Evolutionary conservation across 2,329 filamentous ascomycete species (phyloP).

Genomic region (Fusarium setosum): DNA sequence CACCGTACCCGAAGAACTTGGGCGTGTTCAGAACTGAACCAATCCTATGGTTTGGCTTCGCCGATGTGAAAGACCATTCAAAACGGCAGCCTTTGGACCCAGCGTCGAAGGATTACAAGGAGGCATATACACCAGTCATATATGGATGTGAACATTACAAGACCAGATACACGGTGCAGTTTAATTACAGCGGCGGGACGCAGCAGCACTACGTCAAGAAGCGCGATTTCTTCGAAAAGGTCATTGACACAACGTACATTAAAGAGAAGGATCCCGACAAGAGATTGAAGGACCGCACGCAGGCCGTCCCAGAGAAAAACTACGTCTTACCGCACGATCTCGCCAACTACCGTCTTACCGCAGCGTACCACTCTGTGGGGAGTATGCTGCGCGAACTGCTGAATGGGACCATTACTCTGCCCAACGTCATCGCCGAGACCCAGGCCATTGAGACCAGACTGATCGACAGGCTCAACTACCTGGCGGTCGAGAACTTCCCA

Average conservation of each 20-base stretch:
- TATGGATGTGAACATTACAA: slow-evolving; percentile 41
- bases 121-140: slow-evolving; percentile 41
- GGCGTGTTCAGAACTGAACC: slow-evolving; percentile 39
- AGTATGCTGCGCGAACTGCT: slow-evolving; percentile 29
- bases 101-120: slow-evolving; percentile 23
- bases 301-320: slow-evolving; percentile 31
- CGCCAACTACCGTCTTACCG: slow-evolving; percentile 31
- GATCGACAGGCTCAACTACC: slow-evolving; percentile 36
- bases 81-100: slow-evolving; percentile 27
- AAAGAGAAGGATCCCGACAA: slow-evolving; percentile 23
- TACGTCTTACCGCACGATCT: slow-evolving; percentile 33
- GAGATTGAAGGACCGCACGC: slow-evolving; percentile 31
- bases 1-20: slow-evolving; percentile 35
- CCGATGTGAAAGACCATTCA: slow-evolving; percentile 31
- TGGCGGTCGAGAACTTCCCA: slow-evolving; percentile 31
- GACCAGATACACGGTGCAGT: slow-evolving; percentile 35
- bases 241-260: slow-evolving; percentile 36
- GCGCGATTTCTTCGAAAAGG: slow-evolving; percentile 26
- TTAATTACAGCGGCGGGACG: slow-evolving; percentile 37
- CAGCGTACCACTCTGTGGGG: slow-evolving; percentile 38
- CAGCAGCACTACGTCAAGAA: slow-evolving; percentile 31
- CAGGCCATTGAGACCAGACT: slow-evolving; percentile 33
- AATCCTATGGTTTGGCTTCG: slow-evolving; percentile 41
- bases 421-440: slow-evolving; percentile 31
- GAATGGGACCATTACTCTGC: slow-evolving; percentile 40